Base-by-base conservation (phyloP, 345 rosid species). In the Salix purpurea region DNA sequence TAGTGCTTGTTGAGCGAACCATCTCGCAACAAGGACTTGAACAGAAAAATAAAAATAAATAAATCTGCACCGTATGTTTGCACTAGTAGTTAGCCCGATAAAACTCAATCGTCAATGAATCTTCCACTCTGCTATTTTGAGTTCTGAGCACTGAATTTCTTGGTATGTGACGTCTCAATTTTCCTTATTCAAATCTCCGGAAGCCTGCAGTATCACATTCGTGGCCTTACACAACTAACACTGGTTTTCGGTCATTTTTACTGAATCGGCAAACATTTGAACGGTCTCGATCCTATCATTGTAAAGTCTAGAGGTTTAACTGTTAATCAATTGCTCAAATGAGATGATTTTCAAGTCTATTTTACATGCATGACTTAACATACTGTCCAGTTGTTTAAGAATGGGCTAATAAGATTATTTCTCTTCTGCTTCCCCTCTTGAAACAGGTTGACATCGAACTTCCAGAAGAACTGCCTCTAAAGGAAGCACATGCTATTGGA, bases 381-480 rank as follows among this genome's bases (percentile, higher is more conserved):
- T 72, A 56, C 21, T 15, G 28, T 36, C 4, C 7, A 14, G 7
- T 5, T 56, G 24, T 56, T 54, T 71, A 34, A 30, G 39, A 32
- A 30, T 30, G 42, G 56, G 36, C 48, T 5, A 18, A 11, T 48
- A 34, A 48, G 48, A 73, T 8, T 34, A 2, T 64, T 0, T 18
- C 26, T 46, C 42, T 48, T 10, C 2, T 58, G 3, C 23, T 10
- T 10, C 23, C 6, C n/a, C 8, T 18, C 48, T 36, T 48, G 60
- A 60, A 82, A 73, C 81, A 94, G 97, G 95, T 91, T 74, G 93
- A 90, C 82, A 89, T 94, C 37, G 97, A 92, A 83, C 92, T 94
- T 0, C 97, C 97, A 7, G 97, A 94, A 77, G 90, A 94, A 34
- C 73, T 89, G 75, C 94, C 96, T 21, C 36, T 94, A 65, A 91